A percentile compares a stretch with the other conserved stretches of the same genome.
phyloP scores from a whole-genome alignment of 805 yeast species.

The Cyberlindnera americana region DNA sequence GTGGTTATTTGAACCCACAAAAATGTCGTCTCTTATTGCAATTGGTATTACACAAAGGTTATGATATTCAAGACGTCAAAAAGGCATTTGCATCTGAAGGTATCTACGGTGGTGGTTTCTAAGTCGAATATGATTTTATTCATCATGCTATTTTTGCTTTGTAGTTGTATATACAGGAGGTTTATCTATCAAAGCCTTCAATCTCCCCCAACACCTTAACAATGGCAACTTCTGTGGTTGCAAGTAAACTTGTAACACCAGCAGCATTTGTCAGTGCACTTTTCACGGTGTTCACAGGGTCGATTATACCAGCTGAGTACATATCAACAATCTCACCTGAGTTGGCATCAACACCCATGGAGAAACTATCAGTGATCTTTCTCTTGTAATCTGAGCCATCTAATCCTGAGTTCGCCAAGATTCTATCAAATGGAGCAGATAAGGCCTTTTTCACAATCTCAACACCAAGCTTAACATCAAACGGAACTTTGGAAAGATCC shows the following conservation, averaged over 20 bases:
- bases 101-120: conserved; percentile 38
- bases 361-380: conserved; percentile 55
- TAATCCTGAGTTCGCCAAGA: conserved; percentile 94
- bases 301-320: conserved; percentile 96
- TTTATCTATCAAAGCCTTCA: conserved; percentile 21
- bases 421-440: conserved; percentile 92
- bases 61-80: conserved; percentile 33
- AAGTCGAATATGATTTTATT: neutral
- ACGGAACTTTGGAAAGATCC: conserved; percentile 35
- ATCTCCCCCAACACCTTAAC: conserved; percentile 67
- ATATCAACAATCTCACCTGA: conserved; percentile 93
- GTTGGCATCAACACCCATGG: conserved; percentile 87
- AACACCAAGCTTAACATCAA: conserved; percentile 95
- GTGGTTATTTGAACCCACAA: conserved; percentile 65
- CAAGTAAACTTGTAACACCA: conserved; percentile 95
- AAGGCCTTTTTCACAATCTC: conserved; percentile 90
- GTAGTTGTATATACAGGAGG: conserved; percentile 2
- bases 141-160: too few species aligned
- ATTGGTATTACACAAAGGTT: conserved; percentile 42
- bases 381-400: conserved; percentile 73
- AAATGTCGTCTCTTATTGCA: conserved; percentile 58
- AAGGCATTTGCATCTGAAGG: conserved; percentile 35
- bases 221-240: conserved; percentile 98
- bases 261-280: conserved; percentile 94
- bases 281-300: conserved; percentile 97